Conservation (phyloP, 768 basidiomycete species). For the Thelephora aurantiotincta region DNA sequence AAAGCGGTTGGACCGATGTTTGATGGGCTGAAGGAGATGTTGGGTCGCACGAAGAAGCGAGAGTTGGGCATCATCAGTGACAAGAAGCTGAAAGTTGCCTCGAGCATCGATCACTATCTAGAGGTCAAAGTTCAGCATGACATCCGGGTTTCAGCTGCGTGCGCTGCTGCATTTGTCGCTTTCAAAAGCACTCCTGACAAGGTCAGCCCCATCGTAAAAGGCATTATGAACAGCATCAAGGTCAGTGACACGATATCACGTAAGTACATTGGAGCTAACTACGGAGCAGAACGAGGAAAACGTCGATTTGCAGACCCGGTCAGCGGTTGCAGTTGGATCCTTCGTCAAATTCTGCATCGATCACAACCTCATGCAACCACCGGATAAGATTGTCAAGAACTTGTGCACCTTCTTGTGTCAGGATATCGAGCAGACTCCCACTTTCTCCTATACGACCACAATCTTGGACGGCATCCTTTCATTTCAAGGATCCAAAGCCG, state of each 20-base stretch:
- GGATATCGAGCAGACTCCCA: conserved; percentile 79
- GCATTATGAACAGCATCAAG: conserved; percentile 96
- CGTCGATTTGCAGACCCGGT: conserved; percentile 73
- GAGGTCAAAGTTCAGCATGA: conserved; percentile 80
- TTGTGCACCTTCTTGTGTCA: conserved; percentile 94
- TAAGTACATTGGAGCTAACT: not conserved
- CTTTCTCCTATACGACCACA: conserved; percentile 60
- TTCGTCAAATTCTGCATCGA: conserved; percentile 78
- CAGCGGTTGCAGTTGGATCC: conserved; percentile 72
- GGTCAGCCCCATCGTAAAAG: conserved; percentile 91
- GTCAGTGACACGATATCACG: conserved; percentile 25
- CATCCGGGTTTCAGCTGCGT: conserved; percentile 73
- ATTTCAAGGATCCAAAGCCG: conserved; percentile 31
- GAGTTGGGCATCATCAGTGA: conserved; percentile 65
- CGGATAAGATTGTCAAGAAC: conserved; percentile 95
- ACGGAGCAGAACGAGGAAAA: conserved; percentile 69
- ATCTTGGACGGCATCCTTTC: conserved; percentile 64
- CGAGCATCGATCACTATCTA: conserved; percentile 64
- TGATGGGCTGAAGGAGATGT: conserved; percentile 53
- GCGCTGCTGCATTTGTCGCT: conserved; percentile 85
- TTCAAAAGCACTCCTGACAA: conserved; percentile 80
- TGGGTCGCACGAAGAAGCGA: conserved; percentile 68
- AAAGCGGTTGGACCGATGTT: conserved; percentile 58
- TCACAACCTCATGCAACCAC: conserved; percentile 66
- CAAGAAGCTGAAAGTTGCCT: conserved; percentile 50